Evolutionary conservation across 148 eudicot species (phyloP), one percentile per base, ranked within the genome.

Genomic region (Persicaria tinctoria): DNA sequence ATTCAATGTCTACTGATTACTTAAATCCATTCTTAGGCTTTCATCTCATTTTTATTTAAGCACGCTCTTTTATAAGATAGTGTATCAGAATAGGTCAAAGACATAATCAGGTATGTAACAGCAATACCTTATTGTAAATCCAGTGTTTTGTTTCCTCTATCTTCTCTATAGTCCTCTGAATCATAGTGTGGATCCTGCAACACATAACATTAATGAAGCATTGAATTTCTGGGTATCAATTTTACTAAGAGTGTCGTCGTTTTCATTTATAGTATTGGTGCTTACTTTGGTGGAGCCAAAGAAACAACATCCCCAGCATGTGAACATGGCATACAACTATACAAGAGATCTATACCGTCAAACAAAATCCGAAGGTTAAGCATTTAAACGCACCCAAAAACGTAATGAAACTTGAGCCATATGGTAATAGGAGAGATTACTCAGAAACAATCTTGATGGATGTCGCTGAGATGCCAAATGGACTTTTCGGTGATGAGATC

Each of bases 141-240:
- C 93, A 91, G 72, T 89, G 84, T 86, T 56, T 93, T 93, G 78
- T 91, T 93, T 78, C 97, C 97, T 84, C 97, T 93, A 78, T 91
- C 93, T 77, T 81, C 83, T 56, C 92, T 85, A 74, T 91, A 91
- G 8, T 66, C 51, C 71, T 91, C 92, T 20, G 97, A 91, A 76
- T 91, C 97, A 76, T 91, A 91, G 77, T 75, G 88, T 48, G 97
- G 97, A 85, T 91, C 97, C 97, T 91, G 80, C 78, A 72, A 60
- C 63, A 17, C 44, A 8, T 46, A 46, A 14, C 32, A 46, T 55
- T 32, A 8, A 59, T 14, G 3, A 17, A 32, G 27, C 62, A 44
- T 49, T 18, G 0, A 20, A 20, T 44, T 14, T 45, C 49, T 46
- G 20, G 50, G 32, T 46, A 2, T 17, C 20, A 32, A 70, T 8